These are phyloP conservation scores for Spathaspora gorwiae DNA, from an alignment of 805 yeast species.

Conservation along the genomic window DNA sequence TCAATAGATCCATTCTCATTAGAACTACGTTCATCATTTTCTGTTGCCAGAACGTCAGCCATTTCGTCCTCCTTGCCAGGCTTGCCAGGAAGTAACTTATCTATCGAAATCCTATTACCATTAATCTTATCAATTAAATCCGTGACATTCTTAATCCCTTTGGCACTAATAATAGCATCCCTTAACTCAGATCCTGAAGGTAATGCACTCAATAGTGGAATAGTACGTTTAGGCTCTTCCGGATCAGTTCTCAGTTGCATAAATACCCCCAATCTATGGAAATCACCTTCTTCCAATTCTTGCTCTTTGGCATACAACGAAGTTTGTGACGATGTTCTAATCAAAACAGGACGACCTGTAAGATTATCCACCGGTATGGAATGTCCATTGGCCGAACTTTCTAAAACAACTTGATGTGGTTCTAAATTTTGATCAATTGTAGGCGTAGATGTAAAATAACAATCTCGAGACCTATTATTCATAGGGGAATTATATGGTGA, in stretches of 20 bases:
- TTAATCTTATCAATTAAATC: conserved; percentile 65
- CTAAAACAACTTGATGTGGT: conserved; percentile 73
- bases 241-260: conserved; percentile 54
- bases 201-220: conserved; percentile 34
- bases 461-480: conserved; percentile 9
- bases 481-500: conserved; percentile 33
- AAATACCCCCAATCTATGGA: conserved; percentile 81
- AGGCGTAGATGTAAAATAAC: conserved; percentile 13
- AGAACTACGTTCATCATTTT: not conserved
- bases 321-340: conserved; percentile 61
- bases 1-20: conserved; percentile 13
- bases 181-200: conserved; percentile 55
- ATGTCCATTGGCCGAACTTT: conserved; percentile 50
- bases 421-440: conserved; percentile 27
- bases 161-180: conserved; percentile 65
- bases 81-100: conserved; percentile 18
- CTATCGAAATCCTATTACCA: conserved; percentile 47
- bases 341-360: conserved; percentile 69
- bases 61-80: not conserved
- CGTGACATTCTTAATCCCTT: conserved; percentile 66
- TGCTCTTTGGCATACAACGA: conserved; percentile 67
- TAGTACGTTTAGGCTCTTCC: conserved; percentile 8
- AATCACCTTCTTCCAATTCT: conserved; percentile 89
- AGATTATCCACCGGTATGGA: conserved; percentile 56
- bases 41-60: not conserved